Evolutionary conservation across 2,329 filamentous ascomycete genomes (phyloP).

Genomic region (Fonsecaea multimorphosa): DNA sequence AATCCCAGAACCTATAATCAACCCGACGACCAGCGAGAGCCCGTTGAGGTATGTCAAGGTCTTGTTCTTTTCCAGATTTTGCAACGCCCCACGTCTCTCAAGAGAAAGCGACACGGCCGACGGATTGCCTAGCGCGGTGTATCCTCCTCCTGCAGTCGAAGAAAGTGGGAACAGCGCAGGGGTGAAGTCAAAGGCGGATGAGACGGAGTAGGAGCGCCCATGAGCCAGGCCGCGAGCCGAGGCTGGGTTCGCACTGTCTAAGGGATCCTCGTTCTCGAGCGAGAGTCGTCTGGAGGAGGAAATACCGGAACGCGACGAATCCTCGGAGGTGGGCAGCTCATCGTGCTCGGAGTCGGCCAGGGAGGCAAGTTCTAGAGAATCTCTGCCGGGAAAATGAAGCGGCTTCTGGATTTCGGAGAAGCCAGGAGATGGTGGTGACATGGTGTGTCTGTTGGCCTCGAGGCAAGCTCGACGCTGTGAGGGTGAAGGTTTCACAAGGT

Average conservation of each 20-base stretch:
- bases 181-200: conserved; percentile 95
- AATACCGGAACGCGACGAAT: conserved; percentile 79
- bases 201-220: conserved; percentile 81
- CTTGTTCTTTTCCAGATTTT: conserved; percentile 91
- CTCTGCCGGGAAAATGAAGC: conserved; percentile 63
- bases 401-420: conserved; percentile 37
- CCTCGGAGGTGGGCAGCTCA: conserved; percentile 65
- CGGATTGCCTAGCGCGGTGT: conserved; percentile 83
- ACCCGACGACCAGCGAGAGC: conserved; percentile 83
- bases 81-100: conserved; percentile 65
- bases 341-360: conserved; percentile 79
- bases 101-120: conserved; percentile 55
- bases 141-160: conserved; percentile 75
- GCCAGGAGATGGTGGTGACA: conserved; percentile 28
- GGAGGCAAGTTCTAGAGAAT: conserved; percentile 95
- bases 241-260: conserved; percentile 62
- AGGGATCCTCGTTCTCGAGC: conserved; percentile 82
- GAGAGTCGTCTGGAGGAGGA: conserved; percentile 92
- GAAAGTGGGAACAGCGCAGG: conserved; percentile 90
- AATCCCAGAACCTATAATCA: conserved; percentile 96
- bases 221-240: conserved; percentile 51
- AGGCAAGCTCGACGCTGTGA: conserved; percentile 10
- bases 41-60: conserved; percentile 94
- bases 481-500: background rate
- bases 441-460: conserved; percentile 15